These are phyloP conservation scores for Paragyromitra xinjiangensis DNA, from an alignment of 495 filamentous ascomycete species.

Conservation along the genomic window DNA sequence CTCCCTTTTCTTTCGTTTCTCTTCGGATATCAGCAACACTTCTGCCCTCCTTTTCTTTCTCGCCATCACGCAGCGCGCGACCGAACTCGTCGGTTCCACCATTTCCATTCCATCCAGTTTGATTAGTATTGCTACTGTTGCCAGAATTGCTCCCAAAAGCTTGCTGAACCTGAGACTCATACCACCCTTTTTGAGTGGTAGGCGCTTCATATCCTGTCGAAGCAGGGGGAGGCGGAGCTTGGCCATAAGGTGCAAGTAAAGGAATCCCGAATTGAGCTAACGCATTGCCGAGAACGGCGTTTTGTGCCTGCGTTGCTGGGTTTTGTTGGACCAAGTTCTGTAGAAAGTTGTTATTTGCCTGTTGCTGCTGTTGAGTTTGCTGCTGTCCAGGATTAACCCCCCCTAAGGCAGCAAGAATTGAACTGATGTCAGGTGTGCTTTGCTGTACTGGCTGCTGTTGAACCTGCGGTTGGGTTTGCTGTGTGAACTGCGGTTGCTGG, in stretches of 20 bases:
- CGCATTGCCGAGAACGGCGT: constrained; percentile 44
- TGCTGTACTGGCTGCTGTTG: constrained; percentile 47
- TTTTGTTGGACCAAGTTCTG: constrained; percentile 50
- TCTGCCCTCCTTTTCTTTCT: constrained; percentile 56
- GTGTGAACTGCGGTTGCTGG: constrained; percentile 39
- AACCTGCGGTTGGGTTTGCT: constrained; percentile 37
- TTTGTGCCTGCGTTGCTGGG: constrained; percentile 31
- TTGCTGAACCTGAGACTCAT: constrained; percentile 49
- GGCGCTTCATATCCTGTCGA: constrained; percentile 42
- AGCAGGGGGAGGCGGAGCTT: constrained; percentile 24
- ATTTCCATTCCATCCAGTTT: constrained; percentile 42
- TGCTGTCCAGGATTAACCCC: constrained; percentile 42
- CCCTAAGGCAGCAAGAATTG: constrained; percentile 52
- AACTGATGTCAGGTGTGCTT: constrained; percentile 45
- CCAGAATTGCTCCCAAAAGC: constrained; percentile 39
- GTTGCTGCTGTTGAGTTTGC: constrained; percentile 47
- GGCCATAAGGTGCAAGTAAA: constrained; percentile 38
- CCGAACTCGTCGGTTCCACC: constrained; percentile 52
- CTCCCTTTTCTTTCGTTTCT: constrained; percentile 49
- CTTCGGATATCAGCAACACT: constrained; percentile 51
- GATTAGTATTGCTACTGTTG: constrained; percentile 45
- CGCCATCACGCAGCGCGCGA: constrained; percentile 49
- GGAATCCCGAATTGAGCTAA: constrained; percentile 48
- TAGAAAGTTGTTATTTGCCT: constrained; percentile 41
- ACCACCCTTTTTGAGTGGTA: constrained; percentile 44